Conservation (phyloP, 495 filamentous ascomycete genomes). For the Talaromyces nanjingensis region DNA sequence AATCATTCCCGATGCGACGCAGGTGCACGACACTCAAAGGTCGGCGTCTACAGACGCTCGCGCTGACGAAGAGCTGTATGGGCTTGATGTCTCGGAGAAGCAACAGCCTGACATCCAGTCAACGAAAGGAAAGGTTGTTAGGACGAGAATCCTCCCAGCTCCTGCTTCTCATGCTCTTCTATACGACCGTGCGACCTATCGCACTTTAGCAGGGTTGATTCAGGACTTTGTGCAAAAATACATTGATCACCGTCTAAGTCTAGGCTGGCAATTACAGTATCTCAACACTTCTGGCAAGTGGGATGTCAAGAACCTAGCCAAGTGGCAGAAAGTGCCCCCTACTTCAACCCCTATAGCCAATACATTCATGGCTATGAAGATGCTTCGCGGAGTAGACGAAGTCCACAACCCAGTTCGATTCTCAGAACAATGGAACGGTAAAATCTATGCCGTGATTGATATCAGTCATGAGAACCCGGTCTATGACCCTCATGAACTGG, state of each 20-base stretch:
- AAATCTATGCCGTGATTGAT: conserved; percentile 72
- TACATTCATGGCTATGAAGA: conserved; percentile 82
- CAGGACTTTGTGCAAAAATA: conserved; percentile 71
- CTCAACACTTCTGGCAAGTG: conserved; percentile 86
- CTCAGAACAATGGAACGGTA: conserved; percentile 54
- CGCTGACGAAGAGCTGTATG: conserved; percentile 22
- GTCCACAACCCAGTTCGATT: conserved; percentile 72
- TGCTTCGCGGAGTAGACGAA: conserved; percentile 78
- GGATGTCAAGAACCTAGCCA: conserved; percentile 94
- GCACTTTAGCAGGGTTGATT: conserved; percentile 71
- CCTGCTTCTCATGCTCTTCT: conserved; percentile 81
- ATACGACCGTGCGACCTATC: conserved; percentile 69
- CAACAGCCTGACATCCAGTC: conserved; percentile 6
- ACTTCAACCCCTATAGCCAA: conserved; percentile 70
- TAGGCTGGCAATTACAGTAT: conserved; percentile 86
- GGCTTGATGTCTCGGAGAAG: conserved; percentile 20
- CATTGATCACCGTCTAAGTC: conserved; percentile 67
- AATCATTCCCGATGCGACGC: conserved; percentile 39
- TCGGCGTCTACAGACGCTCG: conserved; percentile 11
- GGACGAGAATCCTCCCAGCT: conserved; percentile 63
- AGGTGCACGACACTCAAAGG: conserved; percentile 20
- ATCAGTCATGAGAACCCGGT: conserved; percentile 83
- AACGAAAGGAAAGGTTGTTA: conserved; percentile 45
- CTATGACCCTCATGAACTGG: conserved; percentile 71
- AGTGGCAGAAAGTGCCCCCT: conserved; percentile 74